phyloP scores from a whole-genome alignment of 306 rosid species.

The Inga oerstediana region DNA sequence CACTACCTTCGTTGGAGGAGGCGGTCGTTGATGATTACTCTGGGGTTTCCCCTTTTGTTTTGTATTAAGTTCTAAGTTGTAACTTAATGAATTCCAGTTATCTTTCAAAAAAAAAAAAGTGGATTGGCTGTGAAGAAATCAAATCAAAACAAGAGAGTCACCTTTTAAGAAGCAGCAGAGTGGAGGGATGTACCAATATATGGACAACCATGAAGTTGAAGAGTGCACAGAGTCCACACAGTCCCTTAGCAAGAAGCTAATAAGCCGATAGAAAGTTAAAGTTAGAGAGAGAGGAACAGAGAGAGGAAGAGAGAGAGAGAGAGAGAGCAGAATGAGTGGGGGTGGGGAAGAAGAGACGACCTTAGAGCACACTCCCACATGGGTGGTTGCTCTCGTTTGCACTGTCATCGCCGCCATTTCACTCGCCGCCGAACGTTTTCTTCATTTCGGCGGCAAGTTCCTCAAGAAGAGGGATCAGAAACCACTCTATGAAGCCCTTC shows the following conservation, averaged over 20 bases:
- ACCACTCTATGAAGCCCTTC: constrained; percentile 82
- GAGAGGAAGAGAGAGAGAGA: no score
- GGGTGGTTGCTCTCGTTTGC: constrained; percentile 86
- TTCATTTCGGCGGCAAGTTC: constrained; percentile 65
- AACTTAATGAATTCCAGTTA: no score
- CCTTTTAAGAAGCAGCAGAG: neutral
- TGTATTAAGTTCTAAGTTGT: no score
- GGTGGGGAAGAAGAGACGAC: constrained; percentile 56
- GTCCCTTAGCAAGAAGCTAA: neutral
- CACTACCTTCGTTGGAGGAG: no score
- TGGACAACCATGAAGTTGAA: neutral
- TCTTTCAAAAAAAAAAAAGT: no score
- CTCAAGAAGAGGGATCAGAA: constrained; percentile 69
- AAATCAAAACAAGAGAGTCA: neutral
- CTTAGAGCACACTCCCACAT: constrained; percentile 82
- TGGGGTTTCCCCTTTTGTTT: no score
- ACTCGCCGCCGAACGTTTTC: constrained; percentile 67
- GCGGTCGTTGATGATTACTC: no score
- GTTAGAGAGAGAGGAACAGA: no score
- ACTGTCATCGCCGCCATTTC: constrained; percentile 79
- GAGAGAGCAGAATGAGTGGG: constrained; percentile 52
- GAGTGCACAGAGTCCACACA: neutral
- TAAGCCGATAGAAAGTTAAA: no score
- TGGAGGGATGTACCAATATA: neutral
- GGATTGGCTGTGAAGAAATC: neutral